Evolutionary conservation across 1,139 yeast genomes (phyloP).

Genomic region (Protomyces inundatus): DNA sequence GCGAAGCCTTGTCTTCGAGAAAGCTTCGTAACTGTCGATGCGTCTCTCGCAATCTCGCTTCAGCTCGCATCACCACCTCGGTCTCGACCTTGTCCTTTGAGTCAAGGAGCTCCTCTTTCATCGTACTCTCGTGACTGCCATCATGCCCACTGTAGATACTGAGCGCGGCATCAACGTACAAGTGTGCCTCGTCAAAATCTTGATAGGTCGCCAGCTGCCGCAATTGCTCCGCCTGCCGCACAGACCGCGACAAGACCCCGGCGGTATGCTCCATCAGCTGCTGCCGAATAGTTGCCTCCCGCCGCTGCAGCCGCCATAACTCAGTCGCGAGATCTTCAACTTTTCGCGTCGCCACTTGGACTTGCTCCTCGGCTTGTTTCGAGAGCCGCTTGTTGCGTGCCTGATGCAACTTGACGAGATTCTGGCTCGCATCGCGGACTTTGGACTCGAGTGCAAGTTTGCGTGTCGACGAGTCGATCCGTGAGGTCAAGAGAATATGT

Average conservation of each 20-base stretch:
- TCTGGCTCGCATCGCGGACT: constrained; percentile 26
- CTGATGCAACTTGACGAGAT: constrained; percentile 24
- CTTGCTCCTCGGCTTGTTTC: constrained; percentile 25
- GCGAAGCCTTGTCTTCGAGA: background rate
- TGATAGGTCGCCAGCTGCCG: constrained; percentile 2
- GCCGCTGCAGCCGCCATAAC: constrained; percentile 25
- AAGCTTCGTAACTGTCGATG: background rate
- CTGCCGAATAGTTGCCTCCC: constrained; percentile 20
- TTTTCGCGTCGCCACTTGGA: constrained; percentile 19
- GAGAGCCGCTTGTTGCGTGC: constrained; percentile 25
- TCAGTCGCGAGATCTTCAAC: constrained; percentile 28
- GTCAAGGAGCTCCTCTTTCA: background rate
- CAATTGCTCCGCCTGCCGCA: background rate
- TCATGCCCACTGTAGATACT: constrained; percentile 9
- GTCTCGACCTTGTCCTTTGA: background rate
- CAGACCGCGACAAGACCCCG: constrained; percentile 14
- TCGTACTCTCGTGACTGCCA: background rate
- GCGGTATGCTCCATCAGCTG: constrained; percentile 27
- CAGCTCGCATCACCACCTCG: background rate
- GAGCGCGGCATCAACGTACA: constrained; percentile 8
- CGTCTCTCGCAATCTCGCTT: background rate
- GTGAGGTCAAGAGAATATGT: constrained; percentile 3
- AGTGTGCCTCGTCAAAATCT: constrained; percentile 21
- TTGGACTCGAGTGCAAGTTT: constrained; percentile 27
- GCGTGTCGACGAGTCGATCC: constrained; percentile 24